Evolutionary conservation across 2,329 filamentous ascomycete genomes (phyloP).

Genomic region (Berkeleyomyces basicola): DNA sequence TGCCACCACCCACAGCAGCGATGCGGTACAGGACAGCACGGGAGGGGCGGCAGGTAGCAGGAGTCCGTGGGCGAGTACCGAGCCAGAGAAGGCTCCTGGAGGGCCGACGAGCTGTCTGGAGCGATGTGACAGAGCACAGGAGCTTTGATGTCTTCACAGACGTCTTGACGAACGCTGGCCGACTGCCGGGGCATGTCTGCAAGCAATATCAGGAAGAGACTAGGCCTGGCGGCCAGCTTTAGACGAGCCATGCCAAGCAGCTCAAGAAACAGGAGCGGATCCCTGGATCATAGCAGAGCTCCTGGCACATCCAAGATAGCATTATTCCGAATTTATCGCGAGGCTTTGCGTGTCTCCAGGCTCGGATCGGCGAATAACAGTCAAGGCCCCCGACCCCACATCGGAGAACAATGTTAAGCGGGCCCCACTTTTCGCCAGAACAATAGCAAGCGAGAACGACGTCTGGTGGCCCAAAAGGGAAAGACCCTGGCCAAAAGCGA

Average conservation of each 20-base stretch:
- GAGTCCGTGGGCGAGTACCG: too few species aligned
- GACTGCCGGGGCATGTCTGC: too few species aligned
- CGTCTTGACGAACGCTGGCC: not conserved
- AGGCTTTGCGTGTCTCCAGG: not conserved
- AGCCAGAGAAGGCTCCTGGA: not conserved
- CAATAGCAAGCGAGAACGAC: conserved; percentile 11
- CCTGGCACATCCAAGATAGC: not conserved
- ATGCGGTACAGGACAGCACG: too few species aligned
- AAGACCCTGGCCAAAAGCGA: not conserved
- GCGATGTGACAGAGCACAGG: not conserved
- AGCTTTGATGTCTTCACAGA: not conserved
- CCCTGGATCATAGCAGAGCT: not conserved
- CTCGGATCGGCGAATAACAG: not conserved
- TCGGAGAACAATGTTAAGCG: conserved; percentile 9
- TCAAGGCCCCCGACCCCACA: not conserved
- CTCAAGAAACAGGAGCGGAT: not conserved
- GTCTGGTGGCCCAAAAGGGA: not conserved
- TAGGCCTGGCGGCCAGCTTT: too few species aligned
- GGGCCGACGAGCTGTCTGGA: not conserved
- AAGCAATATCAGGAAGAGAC: not conserved
- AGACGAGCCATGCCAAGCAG: too few species aligned
- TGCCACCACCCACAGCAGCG: too few species aligned
- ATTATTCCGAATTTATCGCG: not conserved
- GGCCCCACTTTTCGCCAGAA: conserved; percentile 9
- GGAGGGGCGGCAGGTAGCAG: too few species aligned